These are phyloP conservation scores for Hyaloraphidium curvatum DNA, from an alignment of 192 early-diverging fungal species.

Conservation along the genomic window DNA sequence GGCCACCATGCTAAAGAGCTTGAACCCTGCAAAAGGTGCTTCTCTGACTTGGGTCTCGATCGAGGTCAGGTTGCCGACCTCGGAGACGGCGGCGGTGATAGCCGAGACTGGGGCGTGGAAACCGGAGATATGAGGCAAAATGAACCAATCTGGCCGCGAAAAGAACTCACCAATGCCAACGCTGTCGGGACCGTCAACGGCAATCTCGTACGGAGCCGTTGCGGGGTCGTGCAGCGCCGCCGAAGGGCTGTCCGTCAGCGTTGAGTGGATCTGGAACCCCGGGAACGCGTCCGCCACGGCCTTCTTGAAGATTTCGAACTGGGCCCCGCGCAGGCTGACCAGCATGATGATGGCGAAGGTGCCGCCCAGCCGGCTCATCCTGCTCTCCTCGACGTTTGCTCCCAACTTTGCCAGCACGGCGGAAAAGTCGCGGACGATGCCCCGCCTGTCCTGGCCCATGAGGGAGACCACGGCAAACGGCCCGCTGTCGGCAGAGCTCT, in stretches of 20 bases:
- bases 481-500: background rate
- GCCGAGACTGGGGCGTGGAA: too few relatives aligned
- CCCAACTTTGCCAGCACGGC: background rate
- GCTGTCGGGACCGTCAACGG: too few relatives aligned
- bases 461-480: background rate
- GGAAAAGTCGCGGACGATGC: background rate
- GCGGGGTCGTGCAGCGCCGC: too few relatives aligned
- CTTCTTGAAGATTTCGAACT: background rate
- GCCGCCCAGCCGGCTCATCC: background rate
- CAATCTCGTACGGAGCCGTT: too few relatives aligned
- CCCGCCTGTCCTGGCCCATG: background rate
- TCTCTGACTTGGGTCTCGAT: too few relatives aligned
- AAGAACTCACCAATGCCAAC: too few relatives aligned
- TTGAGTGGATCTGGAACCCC: background rate
- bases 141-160: too few relatives aligned
- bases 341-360: conserved; percentile 1
- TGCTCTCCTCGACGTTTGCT: background rate
- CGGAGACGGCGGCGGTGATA: too few relatives aligned
- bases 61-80: too few relatives aligned
- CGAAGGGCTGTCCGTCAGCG: background rate
- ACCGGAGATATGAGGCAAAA: too few relatives aligned
- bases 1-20: too few relatives aligned
- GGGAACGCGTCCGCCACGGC: background rate
- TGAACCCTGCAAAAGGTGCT: too few relatives aligned
- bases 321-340: background rate